Evolutionary conservation across 148 eudicot species (phyloP).

Genomic region (Selenicereus undatus): DNA sequence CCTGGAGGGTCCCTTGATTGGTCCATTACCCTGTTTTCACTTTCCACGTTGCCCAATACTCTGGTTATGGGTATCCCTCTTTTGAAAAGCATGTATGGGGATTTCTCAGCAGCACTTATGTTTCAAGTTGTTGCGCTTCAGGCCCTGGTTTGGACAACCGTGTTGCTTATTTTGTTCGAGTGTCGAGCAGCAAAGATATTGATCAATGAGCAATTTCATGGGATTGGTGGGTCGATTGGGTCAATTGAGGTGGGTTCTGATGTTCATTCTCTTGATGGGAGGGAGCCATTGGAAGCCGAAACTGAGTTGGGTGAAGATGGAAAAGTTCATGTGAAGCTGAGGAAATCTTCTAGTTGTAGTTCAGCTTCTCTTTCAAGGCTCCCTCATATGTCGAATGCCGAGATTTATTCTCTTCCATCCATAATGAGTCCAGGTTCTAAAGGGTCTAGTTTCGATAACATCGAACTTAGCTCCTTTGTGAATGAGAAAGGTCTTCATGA

Average conservation of each 20-base stretch:
- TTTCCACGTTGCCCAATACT: constrained; percentile 86
- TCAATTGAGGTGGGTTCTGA: constrained; percentile 86
- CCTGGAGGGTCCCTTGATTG: constrained; percentile 69
- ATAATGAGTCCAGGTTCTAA: no score
- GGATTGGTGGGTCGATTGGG: constrained; percentile 72
- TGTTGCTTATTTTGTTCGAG: constrained; percentile 91
- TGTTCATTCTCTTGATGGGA: constrained; percentile 70
- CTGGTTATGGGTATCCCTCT: constrained; percentile 94
- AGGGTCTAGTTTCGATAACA: neutral
- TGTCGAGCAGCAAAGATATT: constrained; percentile 66
- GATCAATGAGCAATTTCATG: constrained; percentile 87
- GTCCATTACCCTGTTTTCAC: constrained; percentile 76
- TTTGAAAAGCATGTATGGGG: constrained; percentile 88
- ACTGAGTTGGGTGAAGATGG: constrained; percentile 81
- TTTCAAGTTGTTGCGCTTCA: constrained; percentile 86
- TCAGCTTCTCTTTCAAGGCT: constrained; percentile 60
- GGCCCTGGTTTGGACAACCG: constrained; percentile 87
- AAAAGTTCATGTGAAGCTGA: constrained; percentile 48
- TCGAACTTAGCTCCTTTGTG: neutral
- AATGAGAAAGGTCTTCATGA: neutral
- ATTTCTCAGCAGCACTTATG: constrained; percentile 64
- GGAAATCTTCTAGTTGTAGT: constrained; percentile 43
- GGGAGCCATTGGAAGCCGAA: constrained; percentile 63
- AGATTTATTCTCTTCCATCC: constrained; percentile 53
- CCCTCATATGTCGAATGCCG: constrained; percentile 55